Evolutionary conservation across 495 filamentous ascomycete species (phyloP), one percentile per base, ranked within the genome.

Genomic region (Lasiosphaeria miniovina): DNA sequence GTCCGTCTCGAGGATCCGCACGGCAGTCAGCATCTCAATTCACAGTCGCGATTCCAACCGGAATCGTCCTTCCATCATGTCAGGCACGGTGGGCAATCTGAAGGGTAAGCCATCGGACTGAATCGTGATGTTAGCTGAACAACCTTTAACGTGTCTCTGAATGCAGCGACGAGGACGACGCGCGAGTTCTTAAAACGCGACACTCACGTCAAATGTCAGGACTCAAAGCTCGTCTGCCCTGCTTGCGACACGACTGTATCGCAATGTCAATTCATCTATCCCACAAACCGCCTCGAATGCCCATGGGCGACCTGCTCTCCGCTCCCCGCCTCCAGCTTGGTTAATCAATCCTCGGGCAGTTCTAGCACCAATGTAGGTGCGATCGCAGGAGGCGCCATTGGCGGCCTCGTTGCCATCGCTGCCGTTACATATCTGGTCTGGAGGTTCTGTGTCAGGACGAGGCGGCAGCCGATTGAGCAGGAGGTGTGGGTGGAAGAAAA

Each of bases 331-430:
- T 55, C 11, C 45, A 57, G 7, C 31, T 49, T 9, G 70, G 7
- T 62, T 66, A 15, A 67, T 75, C 36, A 17, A 8, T 24, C 78
- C 32, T 8, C 58, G 12, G 53, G 56, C 64, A 31, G 65, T 48
- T 66, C 75, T 11, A 80, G 84, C 4, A 82, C 86, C 17, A 88
- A 90, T 59, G 80, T 87, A 1, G 90, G 90, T 41, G 88, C 91
- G 35, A 94, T 96, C 62, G 88, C 89, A 15, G 90, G 90, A 66
- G 90, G 92, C 58, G 90, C 95, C 34, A 73, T 96, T 38, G 91
- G 90, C 58, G 91, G 89, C 64, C 65, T 96, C 3, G 81, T 79
- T 14, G 80, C 81, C 11, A 77, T 96, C 36, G 88, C 79, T 24
- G 68, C 90, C 32, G 65, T 92, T 38, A 88, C 86, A 6, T 95